phyloP scores from a whole-genome alignment of 2,329 filamentous ascomycete genomes.

The Diaporthe sp. region DNA sequence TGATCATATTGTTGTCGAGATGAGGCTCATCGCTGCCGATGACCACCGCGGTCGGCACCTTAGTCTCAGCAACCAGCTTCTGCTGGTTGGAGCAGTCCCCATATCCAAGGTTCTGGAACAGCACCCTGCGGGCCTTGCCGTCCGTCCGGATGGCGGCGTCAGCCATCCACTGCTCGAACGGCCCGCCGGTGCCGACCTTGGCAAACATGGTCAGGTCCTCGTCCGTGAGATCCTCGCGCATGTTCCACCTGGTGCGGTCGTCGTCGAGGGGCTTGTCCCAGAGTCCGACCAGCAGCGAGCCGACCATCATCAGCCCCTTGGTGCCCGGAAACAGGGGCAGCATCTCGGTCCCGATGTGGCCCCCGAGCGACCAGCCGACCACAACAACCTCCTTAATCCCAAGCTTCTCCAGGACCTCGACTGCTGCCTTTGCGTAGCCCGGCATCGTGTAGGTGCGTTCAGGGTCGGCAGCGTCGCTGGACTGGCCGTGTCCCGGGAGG shows the following conservation, averaged over 20 bases:
- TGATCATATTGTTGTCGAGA: not conserved
- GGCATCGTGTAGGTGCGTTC: not conserved
- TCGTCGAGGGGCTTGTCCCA: not conserved
- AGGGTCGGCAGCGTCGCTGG: not conserved
- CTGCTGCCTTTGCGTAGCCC: not conserved
- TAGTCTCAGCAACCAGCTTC: not conserved
- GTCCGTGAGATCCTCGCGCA: not conserved
- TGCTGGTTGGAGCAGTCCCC: not conserved
- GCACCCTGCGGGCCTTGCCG: not conserved
- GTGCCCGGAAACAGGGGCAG: not conserved
- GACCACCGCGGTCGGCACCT: not conserved
- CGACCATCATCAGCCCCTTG: not conserved
- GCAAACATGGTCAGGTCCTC: not conserved
- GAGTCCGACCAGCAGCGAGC: not conserved
- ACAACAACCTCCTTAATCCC: not conserved
- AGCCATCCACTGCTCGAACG: not conserved
- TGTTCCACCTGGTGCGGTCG: not conserved
- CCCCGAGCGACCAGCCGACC: not conserved
- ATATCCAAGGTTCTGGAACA: not conserved
- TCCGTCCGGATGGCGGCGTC: not conserved
- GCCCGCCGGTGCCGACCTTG: not conserved
- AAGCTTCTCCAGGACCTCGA: not conserved
- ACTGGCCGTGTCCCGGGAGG: not conserved
- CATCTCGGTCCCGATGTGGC: not conserved
- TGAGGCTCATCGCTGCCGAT: not conserved